A percentile compares a stretch with the other conserved stretches of the same genome.
Evolutionary conservation across 2,329 filamentous ascomycete genomes (phyloP).

Genomic region (Chaetomium strumarium): DNA sequence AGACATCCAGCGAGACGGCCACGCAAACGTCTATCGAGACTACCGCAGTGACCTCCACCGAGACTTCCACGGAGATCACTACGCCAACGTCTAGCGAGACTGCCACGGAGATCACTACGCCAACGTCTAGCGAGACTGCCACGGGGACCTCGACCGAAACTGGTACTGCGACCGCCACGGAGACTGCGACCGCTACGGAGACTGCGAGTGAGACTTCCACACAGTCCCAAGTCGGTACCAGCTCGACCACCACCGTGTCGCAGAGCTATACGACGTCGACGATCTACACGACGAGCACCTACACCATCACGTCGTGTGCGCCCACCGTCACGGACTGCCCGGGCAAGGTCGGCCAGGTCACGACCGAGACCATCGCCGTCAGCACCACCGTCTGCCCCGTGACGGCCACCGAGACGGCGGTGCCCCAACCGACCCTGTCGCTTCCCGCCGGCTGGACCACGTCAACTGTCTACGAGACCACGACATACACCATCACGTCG

Average conservation of each 20-base stretch:
- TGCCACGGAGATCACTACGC: too few species aligned
- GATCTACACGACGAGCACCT: slow-evolving; percentile 25
- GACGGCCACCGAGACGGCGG: background rate
- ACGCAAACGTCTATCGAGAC: background rate
- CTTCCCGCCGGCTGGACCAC: slow-evolving; percentile 15
- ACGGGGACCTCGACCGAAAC: too few species aligned
- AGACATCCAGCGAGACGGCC: background rate
- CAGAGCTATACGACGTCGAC: slow-evolving; percentile 12
- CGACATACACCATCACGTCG: slow-evolving; percentile 30
- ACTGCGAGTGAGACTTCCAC: background rate
- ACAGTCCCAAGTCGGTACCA: slow-evolving; percentile 22
- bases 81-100: too few species aligned
- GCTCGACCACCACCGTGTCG: slow-evolving; percentile 27
- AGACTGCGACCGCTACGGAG: slow-evolving; percentile 26
- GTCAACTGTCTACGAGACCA: slow-evolving; percentile 27
- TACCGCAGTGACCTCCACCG: background rate
- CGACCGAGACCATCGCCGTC: slow-evolving; percentile 27
- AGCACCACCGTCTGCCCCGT: slow-evolving; percentile 39
- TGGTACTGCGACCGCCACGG: too few species aligned
- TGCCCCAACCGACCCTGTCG: background rate
- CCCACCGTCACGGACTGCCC: slow-evolving; percentile 27
- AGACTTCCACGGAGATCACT: background rate
- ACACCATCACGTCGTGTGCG: slow-evolving; percentile 28
- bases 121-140: too few species aligned
- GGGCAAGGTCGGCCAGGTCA: slow-evolving; percentile 17